Percentiles rank a stretch among this genome's conserved stretches.
Evolutionary conservation across 192 early-diverging fungal species (phyloP).

Genomic region (Backusella macrospora): DNA sequence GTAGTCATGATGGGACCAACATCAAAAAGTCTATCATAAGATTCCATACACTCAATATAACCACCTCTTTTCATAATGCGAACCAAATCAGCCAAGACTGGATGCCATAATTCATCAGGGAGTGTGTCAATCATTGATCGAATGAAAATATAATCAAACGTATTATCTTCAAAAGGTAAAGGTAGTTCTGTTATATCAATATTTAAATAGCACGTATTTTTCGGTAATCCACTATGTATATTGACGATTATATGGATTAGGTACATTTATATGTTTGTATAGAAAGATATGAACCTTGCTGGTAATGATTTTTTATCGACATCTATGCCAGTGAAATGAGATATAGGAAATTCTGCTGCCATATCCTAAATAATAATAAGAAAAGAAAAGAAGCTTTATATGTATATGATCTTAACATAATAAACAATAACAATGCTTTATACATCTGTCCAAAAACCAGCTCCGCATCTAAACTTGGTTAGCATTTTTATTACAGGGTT

Average conservation of each 20-base stretch:
- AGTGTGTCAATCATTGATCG: slow-evolving; percentile 27
- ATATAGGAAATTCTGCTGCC: slow-evolving; percentile 21
- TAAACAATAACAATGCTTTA: slow-evolving; percentile 2
- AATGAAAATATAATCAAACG: slow-evolving; percentile 35
- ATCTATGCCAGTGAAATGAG: slow-evolving; percentile 32
- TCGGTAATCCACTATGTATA: not conserved
- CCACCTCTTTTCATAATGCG: slow-evolving; percentile 32
- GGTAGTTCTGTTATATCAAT: slow-evolving; percentile 21
- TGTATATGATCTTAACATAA: not conserved
- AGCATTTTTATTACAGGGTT: not conserved
- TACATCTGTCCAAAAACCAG: slow-evolving; percentile 32
- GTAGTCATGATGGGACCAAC: slow-evolving; percentile 27
- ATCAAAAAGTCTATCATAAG: slow-evolving; percentile 29
- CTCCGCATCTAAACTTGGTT: slow-evolving; percentile 25
- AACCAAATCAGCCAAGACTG: slow-evolving; percentile 21
- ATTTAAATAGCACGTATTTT: slow-evolving; percentile 16
- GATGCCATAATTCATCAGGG: slow-evolving; percentile 26
- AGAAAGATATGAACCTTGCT: slow-evolving; percentile 7
- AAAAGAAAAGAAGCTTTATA: not conserved
- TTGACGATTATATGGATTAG: not conserved
- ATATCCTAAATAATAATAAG: slow-evolving; percentile 19
- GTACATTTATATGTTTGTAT: too few species aligned
- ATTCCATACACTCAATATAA: slow-evolving; percentile 30
- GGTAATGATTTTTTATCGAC: slow-evolving; percentile 27
- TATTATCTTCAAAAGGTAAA: slow-evolving; percentile 25